phyloP scores from a whole-genome alignment of 495 filamentous ascomycete genomes.

The Echria macrotheca region DNA sequence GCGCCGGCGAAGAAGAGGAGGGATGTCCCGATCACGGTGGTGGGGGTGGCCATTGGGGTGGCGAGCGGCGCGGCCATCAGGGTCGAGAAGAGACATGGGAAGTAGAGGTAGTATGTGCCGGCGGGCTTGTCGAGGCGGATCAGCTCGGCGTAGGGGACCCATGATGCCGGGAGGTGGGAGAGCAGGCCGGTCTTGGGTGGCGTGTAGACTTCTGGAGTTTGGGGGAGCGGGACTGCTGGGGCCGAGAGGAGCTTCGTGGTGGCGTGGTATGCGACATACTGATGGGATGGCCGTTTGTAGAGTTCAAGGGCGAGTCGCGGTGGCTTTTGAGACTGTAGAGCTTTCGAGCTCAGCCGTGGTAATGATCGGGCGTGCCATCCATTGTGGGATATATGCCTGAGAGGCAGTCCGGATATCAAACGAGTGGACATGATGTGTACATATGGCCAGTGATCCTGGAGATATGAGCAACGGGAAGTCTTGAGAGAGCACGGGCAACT shows the following conservation, averaged over 20 bases:
- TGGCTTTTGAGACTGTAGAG: slow-evolving; percentile 5
- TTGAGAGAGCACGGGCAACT: no score
- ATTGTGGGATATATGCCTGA: no score
- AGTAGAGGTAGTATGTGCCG: slow-evolving; percentile 92
- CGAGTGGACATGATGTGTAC: no score
- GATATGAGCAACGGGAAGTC: no score
- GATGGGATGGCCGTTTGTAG: background rate
- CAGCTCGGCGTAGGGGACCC: slow-evolving; percentile 92
- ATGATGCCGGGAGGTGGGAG: slow-evolving; percentile 65
- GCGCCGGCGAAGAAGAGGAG: slow-evolving; percentile 83
- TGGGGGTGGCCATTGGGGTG: slow-evolving; percentile 51
- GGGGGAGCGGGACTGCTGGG: background rate
- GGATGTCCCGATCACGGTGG: slow-evolving; percentile 55
- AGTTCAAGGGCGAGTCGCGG: slow-evolving; percentile 13
- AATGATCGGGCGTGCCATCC: background rate
- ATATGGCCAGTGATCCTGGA: no score
- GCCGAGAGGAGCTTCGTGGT: slow-evolving; percentile 19
- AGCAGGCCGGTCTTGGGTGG: slow-evolving; percentile 72
- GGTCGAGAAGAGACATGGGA: slow-evolving; percentile 90
- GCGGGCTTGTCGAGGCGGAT: slow-evolving; percentile 90
- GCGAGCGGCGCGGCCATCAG: slow-evolving; percentile 59
- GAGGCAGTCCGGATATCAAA: no score
- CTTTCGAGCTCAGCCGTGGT: background rate
- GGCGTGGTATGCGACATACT: slow-evolving; percentile 19
- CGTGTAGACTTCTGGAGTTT: slow-evolving; percentile 41